phyloP scores from a whole-genome alignment of 2,329 filamentous ascomycete genomes.

The Helotiales sp. region DNA sequence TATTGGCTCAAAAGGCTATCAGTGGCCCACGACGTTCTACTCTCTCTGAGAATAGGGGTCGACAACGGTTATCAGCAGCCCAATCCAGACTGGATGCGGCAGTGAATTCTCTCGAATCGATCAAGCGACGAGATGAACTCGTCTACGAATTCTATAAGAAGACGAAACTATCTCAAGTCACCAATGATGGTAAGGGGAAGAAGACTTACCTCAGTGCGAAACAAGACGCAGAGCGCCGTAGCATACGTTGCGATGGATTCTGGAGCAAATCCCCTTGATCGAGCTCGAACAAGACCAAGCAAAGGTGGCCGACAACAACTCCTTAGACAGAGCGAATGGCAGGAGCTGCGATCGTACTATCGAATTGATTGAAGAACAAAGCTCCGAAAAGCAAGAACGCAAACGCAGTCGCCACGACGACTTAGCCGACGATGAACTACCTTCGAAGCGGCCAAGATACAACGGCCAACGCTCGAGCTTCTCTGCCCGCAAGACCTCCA shows the following conservation, averaged over 20 bases:
- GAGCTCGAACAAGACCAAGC: conserved; percentile 27
- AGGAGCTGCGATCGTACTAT: background rate
- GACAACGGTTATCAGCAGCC: conserved; percentile 16
- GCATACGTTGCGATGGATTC: conserved; percentile 30
- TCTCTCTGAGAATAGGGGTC: conserved; percentile 12
- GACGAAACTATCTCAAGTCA: background rate
- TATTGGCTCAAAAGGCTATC: conserved; percentile 20
- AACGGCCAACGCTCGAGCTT: background rate
- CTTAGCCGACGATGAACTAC: background rate
- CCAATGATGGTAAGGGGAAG: conserved; percentile 35
- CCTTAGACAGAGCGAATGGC: background rate
- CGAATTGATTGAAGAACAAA: too few relatives aligned
- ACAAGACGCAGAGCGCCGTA: conserved; percentile 19
- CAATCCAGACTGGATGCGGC: conserved; percentile 20
- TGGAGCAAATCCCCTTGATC: conserved; percentile 33
- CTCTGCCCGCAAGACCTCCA: background rate
- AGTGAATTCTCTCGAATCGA: conserved; percentile 17
- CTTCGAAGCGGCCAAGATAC: conserved; percentile 3
- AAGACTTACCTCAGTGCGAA: conserved; percentile 16
- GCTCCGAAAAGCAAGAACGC: too few relatives aligned
- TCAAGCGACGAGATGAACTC: conserved; percentile 23
- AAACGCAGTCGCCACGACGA: background rate
- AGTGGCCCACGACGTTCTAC: conserved; percentile 7
- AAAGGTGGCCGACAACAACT: conserved; percentile 1
- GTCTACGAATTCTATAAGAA: conserved; percentile 17